These are phyloP conservation scores for Metarhizium brunneum DNA, from an alignment of 2,329 filamentous ascomycete genomes.

Conservation along the genomic window DNA sequence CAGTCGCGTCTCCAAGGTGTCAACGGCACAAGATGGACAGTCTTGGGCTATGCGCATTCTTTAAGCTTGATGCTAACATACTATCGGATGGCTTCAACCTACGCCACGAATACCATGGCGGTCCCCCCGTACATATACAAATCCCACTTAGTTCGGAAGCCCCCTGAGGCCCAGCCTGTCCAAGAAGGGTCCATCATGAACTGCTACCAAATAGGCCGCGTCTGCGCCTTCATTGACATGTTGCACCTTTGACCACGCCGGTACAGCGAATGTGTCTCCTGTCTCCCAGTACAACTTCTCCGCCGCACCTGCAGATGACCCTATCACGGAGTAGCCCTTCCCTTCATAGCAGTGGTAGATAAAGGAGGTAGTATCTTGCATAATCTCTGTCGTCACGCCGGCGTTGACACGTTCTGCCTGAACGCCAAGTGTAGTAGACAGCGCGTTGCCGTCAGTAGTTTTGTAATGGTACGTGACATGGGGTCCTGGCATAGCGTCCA, in stretches of 20 bases:
- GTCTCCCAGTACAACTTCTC: constrained; percentile 31
- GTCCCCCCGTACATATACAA: too few relatives aligned
- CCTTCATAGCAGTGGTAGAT: constrained; percentile 45
- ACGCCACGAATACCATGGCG: too few relatives aligned
- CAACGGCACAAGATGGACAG: too few relatives aligned
- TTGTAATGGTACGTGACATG: constrained; percentile 9
- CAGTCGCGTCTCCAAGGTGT: too few relatives aligned
- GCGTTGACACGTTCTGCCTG: too few relatives aligned
- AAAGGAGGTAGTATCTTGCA: constrained; percentile 38
- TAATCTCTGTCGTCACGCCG: constrained; percentile 12
- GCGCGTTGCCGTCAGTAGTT: too few relatives aligned
- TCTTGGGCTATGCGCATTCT: too few relatives aligned
- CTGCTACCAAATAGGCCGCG: constrained; percentile 23
- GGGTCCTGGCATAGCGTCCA: constrained; percentile 24
- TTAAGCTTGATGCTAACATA: too few relatives aligned
- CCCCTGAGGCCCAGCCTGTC: constrained; percentile 17
- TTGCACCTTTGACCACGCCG: constrained; percentile 39
- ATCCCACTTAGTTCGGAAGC: neutral
- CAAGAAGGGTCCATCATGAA: constrained; percentile 24
- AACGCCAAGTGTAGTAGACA: too few relatives aligned
- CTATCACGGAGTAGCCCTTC: constrained; percentile 31
- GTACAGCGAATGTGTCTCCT: constrained; percentile 44
- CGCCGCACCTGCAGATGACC: constrained; percentile 18
- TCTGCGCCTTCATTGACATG: constrained; percentile 28
- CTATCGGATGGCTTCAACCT: too few relatives aligned